Conservation (phyloP, 148 eudicot species). For the Persicaria tinctoria region DNA sequence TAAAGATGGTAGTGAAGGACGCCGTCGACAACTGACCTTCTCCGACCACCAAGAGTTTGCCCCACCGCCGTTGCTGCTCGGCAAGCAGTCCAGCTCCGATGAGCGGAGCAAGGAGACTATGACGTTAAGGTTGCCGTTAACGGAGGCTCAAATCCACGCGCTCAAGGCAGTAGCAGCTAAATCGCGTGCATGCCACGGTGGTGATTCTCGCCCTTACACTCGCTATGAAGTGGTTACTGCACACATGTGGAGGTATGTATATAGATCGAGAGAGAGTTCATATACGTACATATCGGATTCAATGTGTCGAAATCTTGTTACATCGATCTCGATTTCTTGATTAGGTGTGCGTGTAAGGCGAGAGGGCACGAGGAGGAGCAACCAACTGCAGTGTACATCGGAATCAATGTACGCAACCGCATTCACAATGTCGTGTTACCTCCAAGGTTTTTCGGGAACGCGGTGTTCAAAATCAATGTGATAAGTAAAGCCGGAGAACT, state of each 20-base stretch:
- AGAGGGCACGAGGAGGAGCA: slow-evolving; percentile 14
- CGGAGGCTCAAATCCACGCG: slow-evolving; percentile 13
- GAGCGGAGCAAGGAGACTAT: not conserved
- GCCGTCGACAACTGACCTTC: not conserved
- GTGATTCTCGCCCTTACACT: slow-evolving; percentile 1
- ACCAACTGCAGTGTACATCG: not conserved
- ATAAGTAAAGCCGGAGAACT: not conserved
- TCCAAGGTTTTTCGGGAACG: slow-evolving; percentile 12
- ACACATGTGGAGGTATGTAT: slow-evolving; percentile 13
- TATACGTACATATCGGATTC: too few species aligned
- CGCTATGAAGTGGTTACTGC: slow-evolving; percentile 18
- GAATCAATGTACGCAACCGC: slow-evolving; percentile 15
- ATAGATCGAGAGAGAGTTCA: too few species aligned
- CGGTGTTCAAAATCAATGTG: not conserved
- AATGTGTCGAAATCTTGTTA: too few species aligned
- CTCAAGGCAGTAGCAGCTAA: slow-evolving; percentile 13
- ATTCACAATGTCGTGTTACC: slow-evolving; percentile 13
- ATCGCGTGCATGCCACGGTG: not conserved
- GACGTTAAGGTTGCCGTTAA: not conserved
- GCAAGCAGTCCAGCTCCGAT: not conserved
- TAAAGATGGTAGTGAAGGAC: too few species aligned
- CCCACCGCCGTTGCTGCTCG: not conserved
- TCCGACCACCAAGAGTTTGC: not conserved
- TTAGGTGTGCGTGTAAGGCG: slow-evolving; percentile 14
- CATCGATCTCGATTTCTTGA: too few species aligned